Evolutionary conservation across 2,329 filamentous ascomycete species (phyloP), one percentile per base, ranked within the genome.

Genomic region (Fusarium nematophilum): DNA sequence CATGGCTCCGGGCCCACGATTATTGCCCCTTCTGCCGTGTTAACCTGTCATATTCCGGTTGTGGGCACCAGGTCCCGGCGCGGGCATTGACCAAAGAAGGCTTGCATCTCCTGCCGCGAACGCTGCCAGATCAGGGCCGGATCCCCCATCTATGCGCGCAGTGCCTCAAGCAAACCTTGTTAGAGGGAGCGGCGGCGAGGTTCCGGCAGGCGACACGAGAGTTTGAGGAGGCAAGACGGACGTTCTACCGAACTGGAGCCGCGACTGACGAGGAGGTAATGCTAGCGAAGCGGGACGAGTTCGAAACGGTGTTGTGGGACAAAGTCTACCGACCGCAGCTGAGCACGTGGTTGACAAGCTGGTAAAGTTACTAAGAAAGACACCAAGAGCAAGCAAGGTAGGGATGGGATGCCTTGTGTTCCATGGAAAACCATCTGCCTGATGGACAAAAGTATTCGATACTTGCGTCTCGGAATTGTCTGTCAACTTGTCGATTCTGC

Each of bases 21-120:
- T 58, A 42, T 9, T 79, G 76, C 42, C 76, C 73, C 1, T 76
- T 77, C 52, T 78, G 75, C 49, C 68, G 73, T 14, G 31, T 55
- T 9, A 14, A 47, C 4, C 56, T 78, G 58, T 39, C 25, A 5
- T 67, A 77, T 54, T 29, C 51, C 2, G 52, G 39, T 4, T 78
- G 75, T 52, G 47, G 66, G 3, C 75, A 79, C 57, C 17, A 23
- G 4, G 57, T 76, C 11, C 48, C 51, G 26, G 53, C 64, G 8
- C 63, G 66, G 3, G 48, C 63, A 13, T 52, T 78, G 36, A 69
- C 71, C 1, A 57, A 55, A 4, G 65, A 73, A 27, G 70, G 64
- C 6, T 67, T 78, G n/a, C 60, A 68, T 40, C 46, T 66, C 1
- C 40, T 78, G n/a, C 75, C 76, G 1, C 55, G 56, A 15, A 78